Conservation (phyloP, 495 filamentous ascomycete genomes). For the Neurospora sp. region DNA sequence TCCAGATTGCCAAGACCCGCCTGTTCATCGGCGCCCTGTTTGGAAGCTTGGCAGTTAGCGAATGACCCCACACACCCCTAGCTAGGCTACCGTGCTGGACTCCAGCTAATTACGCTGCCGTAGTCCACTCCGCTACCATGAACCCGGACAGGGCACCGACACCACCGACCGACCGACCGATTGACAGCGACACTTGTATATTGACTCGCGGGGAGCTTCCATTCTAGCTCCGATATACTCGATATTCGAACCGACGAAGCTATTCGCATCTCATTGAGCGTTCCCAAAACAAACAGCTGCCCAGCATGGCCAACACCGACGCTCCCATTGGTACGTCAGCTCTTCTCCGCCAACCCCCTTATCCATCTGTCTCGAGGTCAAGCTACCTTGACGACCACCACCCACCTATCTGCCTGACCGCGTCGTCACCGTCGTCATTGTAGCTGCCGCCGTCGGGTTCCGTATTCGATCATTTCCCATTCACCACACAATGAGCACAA, state of each 20-base stretch:
- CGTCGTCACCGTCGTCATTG: not conserved
- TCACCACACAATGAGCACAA: not conserved
- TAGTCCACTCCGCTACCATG: not conserved
- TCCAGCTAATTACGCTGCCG: not conserved
- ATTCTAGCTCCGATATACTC: not conserved
- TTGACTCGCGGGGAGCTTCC: not conserved
- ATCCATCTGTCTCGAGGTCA: not conserved
- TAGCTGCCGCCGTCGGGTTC: not conserved
- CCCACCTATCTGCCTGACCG: not conserved
- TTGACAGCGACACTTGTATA: not conserved
- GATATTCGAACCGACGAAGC: not conserved
- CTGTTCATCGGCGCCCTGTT: not conserved
- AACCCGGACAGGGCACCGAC: not conserved
- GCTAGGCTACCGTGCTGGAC: not conserved
- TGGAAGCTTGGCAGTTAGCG: not conserved
- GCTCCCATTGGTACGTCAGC: conserved; percentile 9
- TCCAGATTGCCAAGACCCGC: conserved; percentile 1
- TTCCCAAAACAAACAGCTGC: not conserved
- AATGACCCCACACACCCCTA: not conserved
- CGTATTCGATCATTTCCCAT: not conserved
- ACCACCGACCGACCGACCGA: not conserved
- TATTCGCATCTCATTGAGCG: not conserved
- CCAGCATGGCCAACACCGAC: conserved; percentile 2
- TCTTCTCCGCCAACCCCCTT: conserved; percentile 5
- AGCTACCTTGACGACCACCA: not conserved